A percentile compares a stretch with the other conserved stretches of the same genome.
phyloP scores from a whole-genome alignment of 1,284 basidiomycete species.

The Peniophora sp. region DNA sequence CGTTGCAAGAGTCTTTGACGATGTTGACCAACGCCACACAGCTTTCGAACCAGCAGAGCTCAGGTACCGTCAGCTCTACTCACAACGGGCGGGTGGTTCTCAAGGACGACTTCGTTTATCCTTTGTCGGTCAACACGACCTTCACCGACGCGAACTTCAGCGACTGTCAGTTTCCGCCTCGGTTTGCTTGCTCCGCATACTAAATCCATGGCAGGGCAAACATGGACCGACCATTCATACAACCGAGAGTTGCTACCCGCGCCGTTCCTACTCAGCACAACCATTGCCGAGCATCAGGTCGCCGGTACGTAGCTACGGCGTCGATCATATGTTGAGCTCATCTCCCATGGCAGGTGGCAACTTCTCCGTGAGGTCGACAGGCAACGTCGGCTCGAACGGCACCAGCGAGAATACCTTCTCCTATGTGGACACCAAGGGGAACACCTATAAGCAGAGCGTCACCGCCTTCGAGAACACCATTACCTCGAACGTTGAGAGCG shows the following conservation, averaged over 20 bases:
- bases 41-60: slow-evolving; percentile 46
- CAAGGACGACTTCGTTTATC: slow-evolving; percentile 58
- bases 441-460: slow-evolving; percentile 57
- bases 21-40: background rate
- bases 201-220: slow-evolving; percentile 29
- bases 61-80: slow-evolving; percentile 46
- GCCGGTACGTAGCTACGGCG: too few relatives aligned
- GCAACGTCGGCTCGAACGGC: slow-evolving; percentile 53
- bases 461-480: slow-evolving; percentile 54
- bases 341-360: slow-evolving; percentile 36
- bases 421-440: slow-evolving; percentile 50
- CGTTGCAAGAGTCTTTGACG: background rate
- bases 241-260: slow-evolving; percentile 48
- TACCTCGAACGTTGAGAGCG: slow-evolving; percentile 49
- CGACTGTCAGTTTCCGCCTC: slow-evolving; percentile 37
- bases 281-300: slow-evolving; percentile 49
- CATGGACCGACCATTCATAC: slow-evolving; percentile 62
- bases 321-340: too few relatives aligned
- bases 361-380: slow-evolving; percentile 35
- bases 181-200: background rate
- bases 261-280: slow-evolving; percentile 50
- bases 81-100: slow-evolving; percentile 51
- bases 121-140: slow-evolving; percentile 54
- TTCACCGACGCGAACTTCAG: slow-evolving; percentile 33
- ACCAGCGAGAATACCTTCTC: slow-evolving; percentile 61